Evolutionary conservation across 1,284 basidiomycete genomes (phyloP).

Genomic region (Waitea zeae): DNA sequence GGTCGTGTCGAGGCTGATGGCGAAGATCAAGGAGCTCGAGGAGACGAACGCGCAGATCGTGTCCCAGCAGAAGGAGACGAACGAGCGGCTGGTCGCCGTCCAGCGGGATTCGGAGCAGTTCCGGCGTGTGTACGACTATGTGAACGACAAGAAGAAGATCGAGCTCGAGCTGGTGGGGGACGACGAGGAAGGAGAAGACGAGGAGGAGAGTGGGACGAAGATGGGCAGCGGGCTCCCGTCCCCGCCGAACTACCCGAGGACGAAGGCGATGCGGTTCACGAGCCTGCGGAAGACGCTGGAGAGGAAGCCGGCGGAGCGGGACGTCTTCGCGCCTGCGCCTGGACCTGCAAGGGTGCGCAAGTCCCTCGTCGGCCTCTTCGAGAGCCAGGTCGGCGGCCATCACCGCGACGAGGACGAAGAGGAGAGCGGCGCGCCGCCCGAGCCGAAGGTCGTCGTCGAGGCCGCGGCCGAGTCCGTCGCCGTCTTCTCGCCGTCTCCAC

Average conservation of each 20-base stretch:
- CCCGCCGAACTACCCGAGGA: constrained; percentile 2
- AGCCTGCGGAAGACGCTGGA: constrained; percentile 23
- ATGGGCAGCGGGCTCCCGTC: background rate
- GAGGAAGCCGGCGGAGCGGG: constrained; percentile 10
- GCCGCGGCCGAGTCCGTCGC: constrained; percentile 1
- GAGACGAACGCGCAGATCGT: constrained; percentile 56
- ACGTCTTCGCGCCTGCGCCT: constrained; percentile 7
- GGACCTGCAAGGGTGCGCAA: constrained; percentile 23
- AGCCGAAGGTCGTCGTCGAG: too few species aligned
- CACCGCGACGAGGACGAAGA: constrained; percentile 5
- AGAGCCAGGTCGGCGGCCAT: too few species aligned
- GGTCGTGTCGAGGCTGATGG: constrained; percentile 51
- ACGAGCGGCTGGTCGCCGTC: constrained; percentile 41
- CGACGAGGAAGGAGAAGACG: constrained; percentile 12
- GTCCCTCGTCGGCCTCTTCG: constrained; percentile 49
- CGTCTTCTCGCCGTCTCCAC: background rate
- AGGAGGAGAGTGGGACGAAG: background rate
- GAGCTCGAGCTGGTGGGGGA: constrained; percentile 23
- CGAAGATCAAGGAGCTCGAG: constrained; percentile 69
- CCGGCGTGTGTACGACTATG: constrained; percentile 49
- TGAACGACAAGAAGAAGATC: constrained; percentile 36
- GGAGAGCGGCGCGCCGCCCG: too few species aligned
- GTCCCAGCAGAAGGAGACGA: constrained; percentile 45
- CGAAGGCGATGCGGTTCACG: constrained; percentile 23
- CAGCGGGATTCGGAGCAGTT: constrained; percentile 57